These are phyloP conservation scores for Roridomyces roridus DNA, from an alignment of 768 basidiomycete species.

Conservation along the genomic window DNA sequence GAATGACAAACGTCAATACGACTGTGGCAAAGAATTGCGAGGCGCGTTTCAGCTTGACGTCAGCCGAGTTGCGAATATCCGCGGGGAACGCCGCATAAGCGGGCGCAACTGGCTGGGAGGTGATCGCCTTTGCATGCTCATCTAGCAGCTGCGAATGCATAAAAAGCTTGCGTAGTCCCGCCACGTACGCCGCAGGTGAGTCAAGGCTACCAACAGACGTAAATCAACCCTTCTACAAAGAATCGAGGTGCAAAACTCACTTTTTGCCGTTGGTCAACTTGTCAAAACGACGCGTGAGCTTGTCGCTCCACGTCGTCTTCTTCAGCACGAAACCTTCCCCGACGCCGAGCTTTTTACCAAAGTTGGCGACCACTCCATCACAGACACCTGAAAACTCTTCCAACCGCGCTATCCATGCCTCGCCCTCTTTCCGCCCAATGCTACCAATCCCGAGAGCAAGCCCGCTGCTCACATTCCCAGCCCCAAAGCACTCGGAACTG, in stretches of 20 bases:
- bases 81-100: conserved; percentile 74
- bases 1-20: conserved; percentile 87
- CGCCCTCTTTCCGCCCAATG: conserved; percentile 78
- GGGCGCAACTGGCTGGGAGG: conserved; percentile 68
- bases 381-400: conserved; percentile 84
- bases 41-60: conserved; percentile 76
- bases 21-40: conserved; percentile 95
- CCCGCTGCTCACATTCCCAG: conserved; percentile 78
- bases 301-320: conserved; percentile 82
- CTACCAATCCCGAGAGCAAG: conserved; percentile 78
- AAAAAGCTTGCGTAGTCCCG: conserved; percentile 78
- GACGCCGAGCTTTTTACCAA: conserved; percentile 88
- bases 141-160: conserved; percentile 80
- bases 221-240: conserved; percentile 7
- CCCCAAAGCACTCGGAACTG: conserved; percentile 78
- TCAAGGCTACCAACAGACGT: conserved; percentile 64
- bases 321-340: conserved; percentile 87
- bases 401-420: conserved; percentile 76
- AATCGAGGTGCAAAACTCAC: conserved; percentile 46
- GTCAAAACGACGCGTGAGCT: conserved; percentile 76
- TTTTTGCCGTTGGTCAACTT: conserved; percentile 91
- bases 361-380: conserved; percentile 79
- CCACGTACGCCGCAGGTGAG: conserved; percentile 85
- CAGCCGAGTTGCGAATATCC: conserved; percentile 68
- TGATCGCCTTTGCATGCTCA: conserved; percentile 81